phyloP scores from a whole-genome alignment of 2,329 filamentous ascomycete genomes.

The Colletotrichum horii region DNA sequence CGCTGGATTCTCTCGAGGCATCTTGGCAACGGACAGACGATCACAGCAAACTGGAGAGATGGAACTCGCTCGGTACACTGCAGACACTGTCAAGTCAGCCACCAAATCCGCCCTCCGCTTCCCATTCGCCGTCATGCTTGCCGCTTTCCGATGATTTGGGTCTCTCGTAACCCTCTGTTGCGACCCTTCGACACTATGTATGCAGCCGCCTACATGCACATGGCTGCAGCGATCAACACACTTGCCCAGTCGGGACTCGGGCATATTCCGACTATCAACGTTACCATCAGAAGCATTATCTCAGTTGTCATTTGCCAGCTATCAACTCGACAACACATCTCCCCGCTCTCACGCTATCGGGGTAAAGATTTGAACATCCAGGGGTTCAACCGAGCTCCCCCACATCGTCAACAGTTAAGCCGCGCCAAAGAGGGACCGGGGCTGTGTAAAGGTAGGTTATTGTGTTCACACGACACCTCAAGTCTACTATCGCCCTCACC shows the following conservation, averaged over 20 bases:
- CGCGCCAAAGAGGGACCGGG: background rate
- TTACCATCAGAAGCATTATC: background rate
- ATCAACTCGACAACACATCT: background rate
- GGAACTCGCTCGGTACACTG: background rate
- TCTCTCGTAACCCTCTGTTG: background rate
- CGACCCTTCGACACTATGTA: background rate
- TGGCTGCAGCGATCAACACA: background rate
- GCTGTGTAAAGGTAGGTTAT: conserved; percentile 4
- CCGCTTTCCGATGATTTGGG: background rate
- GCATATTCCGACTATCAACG: conserved; percentile 16
- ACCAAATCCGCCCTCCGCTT: background rate
- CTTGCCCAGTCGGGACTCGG: conserved; percentile 7
- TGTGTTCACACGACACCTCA: background rate
- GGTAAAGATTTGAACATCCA: background rate
- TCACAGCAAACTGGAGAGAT: background rate
- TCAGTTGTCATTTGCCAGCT: background rate
- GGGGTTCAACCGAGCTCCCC: background rate
- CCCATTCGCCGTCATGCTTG: background rate
- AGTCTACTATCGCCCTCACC: background rate
- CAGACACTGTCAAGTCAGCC: background rate
- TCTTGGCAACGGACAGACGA: background rate
- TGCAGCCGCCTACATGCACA: background rate
- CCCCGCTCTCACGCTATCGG: conserved; percentile 13
- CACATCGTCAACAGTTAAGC: background rate
- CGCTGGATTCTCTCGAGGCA: background rate